Evolutionary conservation across 2,329 filamentous ascomycete genomes (phyloP), one percentile per base, ranked within the genome.

Genomic region (Nothophaeocryptopus gaeumannii): DNA sequence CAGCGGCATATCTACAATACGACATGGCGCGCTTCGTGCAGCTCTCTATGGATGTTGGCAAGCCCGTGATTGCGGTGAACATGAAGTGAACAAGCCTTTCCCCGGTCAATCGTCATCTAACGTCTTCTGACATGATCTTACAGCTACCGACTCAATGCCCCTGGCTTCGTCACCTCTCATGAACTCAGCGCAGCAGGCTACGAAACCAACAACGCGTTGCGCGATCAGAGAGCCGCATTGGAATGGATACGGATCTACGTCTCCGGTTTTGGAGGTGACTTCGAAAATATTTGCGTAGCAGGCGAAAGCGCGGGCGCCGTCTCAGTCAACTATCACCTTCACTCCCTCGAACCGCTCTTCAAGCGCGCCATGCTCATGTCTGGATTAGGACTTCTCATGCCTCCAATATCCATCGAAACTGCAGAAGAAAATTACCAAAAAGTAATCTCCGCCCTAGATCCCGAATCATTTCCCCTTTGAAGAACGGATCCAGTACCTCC

Each of bases 231-330:
- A 10, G 73, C 70, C 7, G 77, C 77, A 1, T 63, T 81, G 2
- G 59, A 73, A 36, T 78, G 76, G 76, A 70, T 73, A 1, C 63
- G 69, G 14, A 62, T 63, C 14, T 74, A 78, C 50, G 77, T 78
- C 34, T 29, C 37, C 13, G 38, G 16, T 5, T 47, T 47, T 35
- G 45, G 45, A 26, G 45, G 45, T 5, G 45, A 47, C 13, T 72
- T 74, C 0, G 63, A 69, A 38, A 65, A 62, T 31, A 71, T 78
- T 16, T 75, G 73, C 4, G 75, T 77, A 44, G 70, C 70, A 13
- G 76, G 76, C 4, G 71, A 72, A 40, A 74, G 70, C 31, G 75
- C 77, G 2, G 77, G 82, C 15, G 81, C 80, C 26, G 79, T 79
- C 20, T 80, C 78, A 0, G 75, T 79, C n/a, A 65, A 65, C 12